Percentiles rank a stretch among this genome's conserved stretches.
These are phyloP conservation scores for Fraxinus angustifolia DNA, from an alignment of 305 asterid species.

Conservation along the genomic window DNA sequence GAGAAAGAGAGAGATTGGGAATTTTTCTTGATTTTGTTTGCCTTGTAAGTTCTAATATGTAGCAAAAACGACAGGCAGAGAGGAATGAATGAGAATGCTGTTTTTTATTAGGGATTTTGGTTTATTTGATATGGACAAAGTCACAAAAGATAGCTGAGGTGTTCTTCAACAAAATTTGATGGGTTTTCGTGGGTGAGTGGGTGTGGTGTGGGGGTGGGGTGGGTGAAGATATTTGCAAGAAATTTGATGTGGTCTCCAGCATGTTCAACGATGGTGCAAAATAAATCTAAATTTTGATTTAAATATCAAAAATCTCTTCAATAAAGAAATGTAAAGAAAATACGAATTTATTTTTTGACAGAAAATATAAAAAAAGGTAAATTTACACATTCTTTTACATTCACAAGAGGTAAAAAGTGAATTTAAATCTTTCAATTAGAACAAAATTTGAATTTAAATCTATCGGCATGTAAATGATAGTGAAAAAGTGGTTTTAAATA, in stretches of 20 bases:
- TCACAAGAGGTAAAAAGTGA: too few relatives aligned
- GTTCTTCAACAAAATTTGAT: conserved; percentile 30
- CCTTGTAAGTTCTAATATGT: conserved; percentile 22
- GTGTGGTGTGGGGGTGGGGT: neutral
- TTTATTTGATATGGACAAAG: conserved; percentile 28
- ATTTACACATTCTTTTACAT: too few relatives aligned
- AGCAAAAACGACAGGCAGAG: conserved; percentile 30
- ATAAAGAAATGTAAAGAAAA: too few relatives aligned
- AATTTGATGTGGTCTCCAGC: neutral
- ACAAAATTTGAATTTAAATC: too few relatives aligned
- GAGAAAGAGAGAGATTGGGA: conserved; percentile 1
- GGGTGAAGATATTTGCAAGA: neutral
- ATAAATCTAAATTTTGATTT: too few relatives aligned
- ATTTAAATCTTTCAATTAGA: too few relatives aligned
- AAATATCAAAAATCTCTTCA: too few relatives aligned
- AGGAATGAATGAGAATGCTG: conserved; percentile 28
- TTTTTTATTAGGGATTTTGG: conserved; percentile 22
- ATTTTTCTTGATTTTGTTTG: conserved; percentile 6
- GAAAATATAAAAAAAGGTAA: too few relatives aligned
- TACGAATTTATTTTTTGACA: too few relatives aligned
- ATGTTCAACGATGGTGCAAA: too few relatives aligned
- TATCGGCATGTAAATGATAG: too few relatives aligned
- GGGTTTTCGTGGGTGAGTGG: neutral
- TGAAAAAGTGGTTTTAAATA: too few relatives aligned
- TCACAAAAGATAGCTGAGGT: conserved; percentile 15